Percentiles rank a stretch among this genome's conserved stretches.
phyloP scores from a whole-genome alignment of 78 protist genomes.

The Bodo saltans region DNA sequence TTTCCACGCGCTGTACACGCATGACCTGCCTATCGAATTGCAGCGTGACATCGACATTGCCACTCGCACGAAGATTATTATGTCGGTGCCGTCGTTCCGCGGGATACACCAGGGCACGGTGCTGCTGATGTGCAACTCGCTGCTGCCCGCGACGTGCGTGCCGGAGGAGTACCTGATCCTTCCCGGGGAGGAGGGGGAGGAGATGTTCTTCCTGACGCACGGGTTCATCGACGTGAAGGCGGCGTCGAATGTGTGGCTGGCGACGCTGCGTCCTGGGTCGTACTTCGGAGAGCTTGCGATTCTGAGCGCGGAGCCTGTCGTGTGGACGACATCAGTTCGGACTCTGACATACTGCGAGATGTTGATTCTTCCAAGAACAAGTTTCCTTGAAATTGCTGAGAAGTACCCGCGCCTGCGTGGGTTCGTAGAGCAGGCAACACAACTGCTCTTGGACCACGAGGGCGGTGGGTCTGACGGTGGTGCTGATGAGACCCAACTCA shows the following conservation, averaged over 20 bases:
- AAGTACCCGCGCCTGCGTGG: conserved; percentile 5
- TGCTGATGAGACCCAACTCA: too few relatives aligned
- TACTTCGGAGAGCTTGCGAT: conserved; percentile 42
- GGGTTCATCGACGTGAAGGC: conserved; percentile 8
- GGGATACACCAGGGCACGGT: not conserved
- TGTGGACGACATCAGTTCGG: conserved; percentile 23
- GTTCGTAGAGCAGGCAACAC: not conserved
- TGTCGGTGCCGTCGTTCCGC: conserved; percentile 11
- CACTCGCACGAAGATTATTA: conserved; percentile 13
- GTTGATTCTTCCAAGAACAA: conserved; percentile 7
- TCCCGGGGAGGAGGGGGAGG: conserved; percentile 37
- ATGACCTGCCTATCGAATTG: conserved; percentile 8
- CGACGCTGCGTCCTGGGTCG: conserved; percentile 17
- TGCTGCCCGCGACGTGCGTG: not conserved
- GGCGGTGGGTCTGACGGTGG: too few relatives aligned
- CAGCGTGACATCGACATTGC: not conserved
- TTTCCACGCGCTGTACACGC: conserved; percentile 6
- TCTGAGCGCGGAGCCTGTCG: not conserved
- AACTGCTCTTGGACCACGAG: too few relatives aligned
- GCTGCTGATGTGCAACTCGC: conserved; percentile 6
- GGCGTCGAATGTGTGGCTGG: too few relatives aligned
- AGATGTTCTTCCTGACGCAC: conserved; percentile 39
- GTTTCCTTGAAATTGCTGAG: not conserved
- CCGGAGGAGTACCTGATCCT: conserved; percentile 38
- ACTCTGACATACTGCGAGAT: conserved; percentile 27